phyloP scores from a whole-genome alignment of 768 basidiomycete genomes.

The Calocera viscosa region DNA sequence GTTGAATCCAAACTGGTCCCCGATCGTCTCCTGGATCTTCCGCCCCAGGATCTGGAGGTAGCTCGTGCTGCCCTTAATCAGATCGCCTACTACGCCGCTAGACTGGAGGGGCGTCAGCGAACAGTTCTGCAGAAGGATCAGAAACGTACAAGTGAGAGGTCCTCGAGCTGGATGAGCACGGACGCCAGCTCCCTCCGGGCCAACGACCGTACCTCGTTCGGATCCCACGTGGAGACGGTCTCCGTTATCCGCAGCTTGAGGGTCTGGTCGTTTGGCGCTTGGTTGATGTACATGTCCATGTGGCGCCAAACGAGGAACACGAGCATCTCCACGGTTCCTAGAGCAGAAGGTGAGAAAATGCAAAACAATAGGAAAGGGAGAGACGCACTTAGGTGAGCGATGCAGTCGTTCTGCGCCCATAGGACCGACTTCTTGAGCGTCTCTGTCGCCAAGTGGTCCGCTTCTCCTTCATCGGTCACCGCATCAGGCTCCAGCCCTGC shows the following conservation, averaged over 20 bases:
- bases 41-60: not conserved
- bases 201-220: slow-evolving; percentile 6
- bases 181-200: slow-evolving; percentile 43
- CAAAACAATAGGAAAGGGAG: not conserved
- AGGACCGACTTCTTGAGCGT: slow-evolving; percentile 1
- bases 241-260: slow-evolving; percentile 7
- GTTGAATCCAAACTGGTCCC: not conserved
- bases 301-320: slow-evolving; percentile 74
- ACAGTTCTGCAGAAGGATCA: not conserved
- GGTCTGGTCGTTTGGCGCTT: slow-evolving; percentile 9
- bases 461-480: not conserved
- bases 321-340: slow-evolving; percentile 65
- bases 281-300: slow-evolving; percentile 44
- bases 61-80: not conserved
- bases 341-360: not conserved
- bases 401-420: slow-evolving; percentile 1
- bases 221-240: slow-evolving; percentile 14
- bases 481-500: not conserved
- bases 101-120: not conserved
- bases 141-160: slow-evolving; percentile 39
- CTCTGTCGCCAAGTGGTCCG: not conserved
- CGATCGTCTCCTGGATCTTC: not conserved
- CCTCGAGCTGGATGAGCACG: slow-evolving; percentile 41
- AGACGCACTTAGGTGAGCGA: slow-evolving; percentile 9
- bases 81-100: not conserved